Conservation (phyloP, 2,329 filamentous ascomycete species). For the Scopulariopsis brevicaulis region DNA sequence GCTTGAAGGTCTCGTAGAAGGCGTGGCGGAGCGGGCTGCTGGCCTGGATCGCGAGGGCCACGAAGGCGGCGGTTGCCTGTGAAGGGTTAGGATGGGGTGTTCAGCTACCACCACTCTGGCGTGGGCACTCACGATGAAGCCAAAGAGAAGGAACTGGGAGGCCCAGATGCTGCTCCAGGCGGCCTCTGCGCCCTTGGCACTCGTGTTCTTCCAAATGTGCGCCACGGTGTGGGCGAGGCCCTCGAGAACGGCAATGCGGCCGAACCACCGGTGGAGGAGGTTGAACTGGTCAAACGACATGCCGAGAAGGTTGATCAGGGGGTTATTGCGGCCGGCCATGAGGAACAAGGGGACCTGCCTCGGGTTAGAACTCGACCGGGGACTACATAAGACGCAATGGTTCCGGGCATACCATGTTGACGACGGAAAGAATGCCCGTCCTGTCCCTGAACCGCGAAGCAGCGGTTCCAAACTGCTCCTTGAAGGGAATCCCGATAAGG, state of each 20-base stretch:
- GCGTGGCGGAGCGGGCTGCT: conserved; percentile 62
- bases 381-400: neutral
- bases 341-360: conserved; percentile 58
- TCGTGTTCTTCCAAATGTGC: conserved; percentile 6
- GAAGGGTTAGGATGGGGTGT: neutral
- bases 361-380: neutral
- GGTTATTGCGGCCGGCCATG: conserved; percentile 87
- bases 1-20: conserved; percentile 69
- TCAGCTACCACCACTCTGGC: neutral
- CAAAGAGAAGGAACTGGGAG: conserved; percentile 2
- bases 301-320: conserved; percentile 67
- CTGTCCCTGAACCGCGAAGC: conserved; percentile 72
- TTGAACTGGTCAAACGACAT: conserved; percentile 98
- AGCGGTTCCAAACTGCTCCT: conserved; percentile 26
- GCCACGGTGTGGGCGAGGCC: conserved; percentile 52
- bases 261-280: conserved; percentile 59
- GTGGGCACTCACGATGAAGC: conserved; percentile 3
- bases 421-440: conserved; percentile 68
- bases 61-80: conserved; percentile 46
- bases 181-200: neutral
- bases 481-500: conserved; percentile 52
- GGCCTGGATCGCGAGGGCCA: conserved; percentile 56
- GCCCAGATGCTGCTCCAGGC: conserved; percentile 1
- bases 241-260: conserved; percentile 61
- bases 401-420: conserved; percentile 62